These are phyloP conservation scores for Xylaria sp. DNA, from an alignment of 2,329 filamentous ascomycete genomes.

Conservation along the genomic window DNA sequence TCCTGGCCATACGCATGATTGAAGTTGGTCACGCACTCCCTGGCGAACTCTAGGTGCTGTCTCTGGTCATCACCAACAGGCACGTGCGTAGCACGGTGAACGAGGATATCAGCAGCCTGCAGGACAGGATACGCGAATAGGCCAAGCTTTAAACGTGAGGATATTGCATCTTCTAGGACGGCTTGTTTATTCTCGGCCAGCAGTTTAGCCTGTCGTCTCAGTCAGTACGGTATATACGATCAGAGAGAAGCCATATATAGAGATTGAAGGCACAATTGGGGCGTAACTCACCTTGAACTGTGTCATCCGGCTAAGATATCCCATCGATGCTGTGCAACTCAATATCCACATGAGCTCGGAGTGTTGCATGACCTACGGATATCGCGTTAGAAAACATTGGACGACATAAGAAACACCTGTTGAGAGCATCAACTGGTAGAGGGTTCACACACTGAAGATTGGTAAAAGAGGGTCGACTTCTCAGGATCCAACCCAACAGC, in stretches of 20 bases:
- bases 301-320: conserved; percentile 97
- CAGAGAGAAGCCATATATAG: not conserved
- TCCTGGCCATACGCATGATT: conserved; percentile 74
- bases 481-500: conserved; percentile 85
- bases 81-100: conserved; percentile 92
- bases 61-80: conserved; percentile 96
- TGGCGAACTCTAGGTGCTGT: conserved; percentile 93
- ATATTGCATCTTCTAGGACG: conserved; percentile 66
- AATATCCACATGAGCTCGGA: conserved; percentile 97
- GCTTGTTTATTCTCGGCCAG: conserved; percentile 69
- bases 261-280: conserved; percentile 2
- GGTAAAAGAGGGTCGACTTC: conserved; percentile 83
- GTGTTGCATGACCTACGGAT: conserved; percentile 75
- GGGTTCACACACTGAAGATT: conserved; percentile 71
- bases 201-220: conserved; percentile 74
- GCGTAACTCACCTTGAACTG: conserved; percentile 85
- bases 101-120: conserved; percentile 91
- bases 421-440: not conserved
- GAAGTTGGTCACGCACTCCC: conserved; percentile 87
- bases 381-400: conserved; percentile 10
- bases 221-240: not conserved
- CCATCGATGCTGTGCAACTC: conserved; percentile 89
- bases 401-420: conserved; percentile 1
- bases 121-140: conserved; percentile 96
- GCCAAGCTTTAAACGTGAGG: conserved; percentile 77